A percentile compares a stretch with the other conserved stretches of the same genome.
phyloP scores from a whole-genome alignment of 768 basidiomycete genomes.

The Basidioascus undulatus region DNA sequence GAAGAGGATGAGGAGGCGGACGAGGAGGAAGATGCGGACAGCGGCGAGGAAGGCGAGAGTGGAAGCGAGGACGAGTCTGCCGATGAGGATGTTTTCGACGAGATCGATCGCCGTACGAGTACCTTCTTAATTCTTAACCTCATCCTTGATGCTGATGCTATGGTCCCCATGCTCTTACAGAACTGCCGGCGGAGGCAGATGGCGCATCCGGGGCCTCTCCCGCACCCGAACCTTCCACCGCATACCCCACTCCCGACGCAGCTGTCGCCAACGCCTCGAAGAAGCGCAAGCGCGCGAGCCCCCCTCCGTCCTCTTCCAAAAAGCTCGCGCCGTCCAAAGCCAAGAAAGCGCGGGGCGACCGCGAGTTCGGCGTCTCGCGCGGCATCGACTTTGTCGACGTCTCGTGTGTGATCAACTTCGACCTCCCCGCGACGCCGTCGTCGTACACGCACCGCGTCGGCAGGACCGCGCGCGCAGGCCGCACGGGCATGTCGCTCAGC shows the following conservation, averaged over 20 bases:
- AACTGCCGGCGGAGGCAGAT: constrained; percentile 2
- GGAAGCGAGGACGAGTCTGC: constrained; percentile 6
- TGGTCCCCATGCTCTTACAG: background rate
- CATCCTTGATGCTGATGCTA: too few relatives aligned
- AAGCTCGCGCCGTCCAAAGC: constrained; percentile 18
- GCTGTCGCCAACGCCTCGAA: constrained; percentile 14
- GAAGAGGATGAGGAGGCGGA: constrained; percentile 19
- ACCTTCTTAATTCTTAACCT: background rate
- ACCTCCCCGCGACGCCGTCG: constrained; percentile 64
- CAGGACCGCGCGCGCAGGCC: constrained; percentile 84
- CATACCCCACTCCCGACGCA: constrained; percentile 1
- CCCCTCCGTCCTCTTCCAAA: constrained; percentile 11
- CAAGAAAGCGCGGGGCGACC: constrained; percentile 25
- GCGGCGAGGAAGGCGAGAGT: too few relatives aligned
- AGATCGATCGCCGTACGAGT: background rate
- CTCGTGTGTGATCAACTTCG: constrained; percentile 92
- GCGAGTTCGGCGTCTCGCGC: constrained; percentile 79
- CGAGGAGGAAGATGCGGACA: too few relatives aligned
- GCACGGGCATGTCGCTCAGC: constrained; percentile 72
- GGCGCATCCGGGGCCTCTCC: background rate
- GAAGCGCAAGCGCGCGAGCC: constrained; percentile 34
- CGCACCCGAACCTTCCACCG: constrained; percentile 1
- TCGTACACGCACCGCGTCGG: constrained; percentile 91
- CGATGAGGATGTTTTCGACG: constrained; percentile 13
- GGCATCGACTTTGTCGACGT: constrained; percentile 95